Evolutionary conservation across 306 rosid genomes (phyloP).

Genomic region (Albizia julibrissin): DNA sequence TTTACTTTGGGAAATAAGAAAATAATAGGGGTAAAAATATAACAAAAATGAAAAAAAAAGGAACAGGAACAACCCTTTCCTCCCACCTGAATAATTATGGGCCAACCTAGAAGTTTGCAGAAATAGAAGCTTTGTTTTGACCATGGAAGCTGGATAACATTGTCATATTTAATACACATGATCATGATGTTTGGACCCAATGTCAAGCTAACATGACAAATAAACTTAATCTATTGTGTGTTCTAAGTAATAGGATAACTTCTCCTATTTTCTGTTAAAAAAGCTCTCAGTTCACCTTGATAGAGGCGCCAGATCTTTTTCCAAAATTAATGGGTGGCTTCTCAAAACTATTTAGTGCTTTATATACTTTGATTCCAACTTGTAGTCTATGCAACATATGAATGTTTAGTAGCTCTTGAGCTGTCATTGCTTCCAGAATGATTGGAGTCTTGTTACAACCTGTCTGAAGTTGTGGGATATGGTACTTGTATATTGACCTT

Average conservation of each 20-base stretch:
- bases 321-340: not conserved
- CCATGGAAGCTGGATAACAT: no score
- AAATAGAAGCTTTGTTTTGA: no score
- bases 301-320: no score
- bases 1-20: slow-evolving; percentile 2
- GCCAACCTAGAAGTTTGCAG: no score
- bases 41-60: not conserved
- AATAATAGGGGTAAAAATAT: not conserved
- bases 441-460: not conserved
- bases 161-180: not conserved
- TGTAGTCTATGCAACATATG: not conserved
- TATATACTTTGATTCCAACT: not conserved
- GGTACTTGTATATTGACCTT: not conserved
- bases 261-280: no score
- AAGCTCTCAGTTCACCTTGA: not conserved
- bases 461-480: not conserved
- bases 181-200: not conserved
- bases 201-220: not conserved
- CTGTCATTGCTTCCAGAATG: slow-evolving; percentile 5
- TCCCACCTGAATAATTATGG: not conserved
- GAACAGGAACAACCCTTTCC: not conserved
- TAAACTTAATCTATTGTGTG: not conserved
- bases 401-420: not conserved
- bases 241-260: not conserved
- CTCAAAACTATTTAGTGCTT: not conserved